Conservation (phyloP, 495 filamentous ascomycete genomes). For the Penicillium odoratum region DNA sequence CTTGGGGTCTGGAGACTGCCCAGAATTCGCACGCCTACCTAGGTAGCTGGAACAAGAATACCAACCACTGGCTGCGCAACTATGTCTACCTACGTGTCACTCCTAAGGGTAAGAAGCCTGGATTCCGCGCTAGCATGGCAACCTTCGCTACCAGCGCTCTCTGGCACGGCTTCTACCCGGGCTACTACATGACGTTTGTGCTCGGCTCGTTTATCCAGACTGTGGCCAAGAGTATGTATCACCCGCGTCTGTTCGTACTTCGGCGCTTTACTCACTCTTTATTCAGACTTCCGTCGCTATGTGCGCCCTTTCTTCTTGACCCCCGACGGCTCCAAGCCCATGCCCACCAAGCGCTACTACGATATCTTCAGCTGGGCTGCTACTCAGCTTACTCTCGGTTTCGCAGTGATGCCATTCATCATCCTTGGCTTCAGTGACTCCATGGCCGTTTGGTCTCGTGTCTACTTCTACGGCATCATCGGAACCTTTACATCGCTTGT, state of each 20-base stretch:
- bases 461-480: constrained; percentile 86
- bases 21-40: constrained; percentile 89
- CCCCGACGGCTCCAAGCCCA: constrained; percentile 62
- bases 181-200: constrained; percentile 90
- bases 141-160: constrained; percentile 93
- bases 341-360: constrained; percentile 78
- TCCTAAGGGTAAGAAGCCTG: constrained; percentile 92
- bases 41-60: constrained; percentile 97
- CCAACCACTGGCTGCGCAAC: constrained; percentile 94
- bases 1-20: constrained; percentile 78
- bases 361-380: constrained; percentile 76
- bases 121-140: constrained; percentile 90
- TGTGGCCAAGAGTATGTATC: constrained; percentile 79
- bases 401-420: constrained; percentile 79
- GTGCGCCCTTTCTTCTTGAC: constrained; percentile 92
- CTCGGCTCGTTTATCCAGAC: constrained; percentile 89
- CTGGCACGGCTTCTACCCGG: constrained; percentile 98
- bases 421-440: constrained; percentile 68
- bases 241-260: not conserved
- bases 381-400: constrained; percentile 83
- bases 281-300: constrained; percentile 78
- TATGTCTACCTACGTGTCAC: constrained; percentile 96
- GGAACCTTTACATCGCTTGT: constrained; percentile 61
- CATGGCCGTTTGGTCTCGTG: constrained; percentile 71
- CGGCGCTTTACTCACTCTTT: constrained; percentile 9